Conservation (phyloP, 129 eudicot genomes). For the Lactuca saligna region DNA sequence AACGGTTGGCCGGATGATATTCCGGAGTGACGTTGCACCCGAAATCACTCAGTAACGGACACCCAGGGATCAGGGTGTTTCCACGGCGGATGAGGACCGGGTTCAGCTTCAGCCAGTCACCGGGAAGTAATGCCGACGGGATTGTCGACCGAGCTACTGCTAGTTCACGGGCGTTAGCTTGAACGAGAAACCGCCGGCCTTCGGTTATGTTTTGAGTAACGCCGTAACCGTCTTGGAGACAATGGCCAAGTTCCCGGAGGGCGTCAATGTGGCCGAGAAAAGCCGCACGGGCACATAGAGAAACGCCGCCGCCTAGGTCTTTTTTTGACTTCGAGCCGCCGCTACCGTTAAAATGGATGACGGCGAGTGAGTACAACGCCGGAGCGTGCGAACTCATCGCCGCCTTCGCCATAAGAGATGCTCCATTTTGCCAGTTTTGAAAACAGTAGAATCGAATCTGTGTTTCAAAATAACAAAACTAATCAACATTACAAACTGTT, state of each 20-base stretch:
- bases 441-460: slow-evolving; percentile 46
- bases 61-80: not conserved
- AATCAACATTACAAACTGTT: not conserved
- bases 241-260: slow-evolving; percentile 42
- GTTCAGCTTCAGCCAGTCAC: slow-evolving; percentile 1
- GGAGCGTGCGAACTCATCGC: slow-evolving; percentile 40
- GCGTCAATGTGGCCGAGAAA: slow-evolving; percentile 49
- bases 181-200: slow-evolving; percentile 34
- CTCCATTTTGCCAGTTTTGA: slow-evolving; percentile 23
- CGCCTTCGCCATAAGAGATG: slow-evolving; percentile 40
- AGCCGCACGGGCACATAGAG: slow-evolving; percentile 43
- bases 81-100: not conserved
- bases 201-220: slow-evolving; percentile 22
- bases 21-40: slow-evolving; percentile 12
- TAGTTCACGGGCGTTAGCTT: slow-evolving; percentile 39
- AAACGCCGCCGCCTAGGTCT: slow-evolving; percentile 35
- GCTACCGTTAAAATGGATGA: slow-evolving; percentile 47
- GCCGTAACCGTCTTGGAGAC: slow-evolving; percentile 50
- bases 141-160: not conserved
- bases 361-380: slow-evolving; percentile 43
- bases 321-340: slow-evolving; percentile 29
- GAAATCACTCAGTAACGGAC: slow-evolving; percentile 20
- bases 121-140: slow-evolving; percentile 12
- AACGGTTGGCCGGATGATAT: slow-evolving; percentile 47
- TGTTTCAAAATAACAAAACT: not conserved